Conservation (phyloP, 441 rosid genomes). For the Adansonia grandidieri region DNA sequence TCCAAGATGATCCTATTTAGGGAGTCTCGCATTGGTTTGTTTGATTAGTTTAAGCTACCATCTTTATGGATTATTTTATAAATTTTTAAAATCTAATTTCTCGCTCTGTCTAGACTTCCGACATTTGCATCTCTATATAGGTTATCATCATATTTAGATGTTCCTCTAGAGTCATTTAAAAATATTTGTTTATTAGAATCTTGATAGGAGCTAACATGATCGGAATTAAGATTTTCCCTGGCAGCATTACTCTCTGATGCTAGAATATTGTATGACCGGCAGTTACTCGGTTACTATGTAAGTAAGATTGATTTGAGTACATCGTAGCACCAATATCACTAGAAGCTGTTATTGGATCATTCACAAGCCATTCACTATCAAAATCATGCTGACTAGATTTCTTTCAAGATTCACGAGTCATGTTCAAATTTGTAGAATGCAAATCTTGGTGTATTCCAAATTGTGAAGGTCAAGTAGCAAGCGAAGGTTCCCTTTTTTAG, state of each 20-base stretch:
- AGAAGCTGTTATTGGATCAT: conserved; percentile 31
- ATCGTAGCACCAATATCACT: conserved; percentile 25
- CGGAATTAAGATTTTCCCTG: conserved; percentile 24
- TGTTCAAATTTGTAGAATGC: conserved; percentile 29
- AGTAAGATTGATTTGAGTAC: conserved; percentile 24
- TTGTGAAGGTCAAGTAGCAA: conserved; percentile 21
- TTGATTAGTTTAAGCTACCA: too few species aligned
- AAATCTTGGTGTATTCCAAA: conserved; percentile 24
- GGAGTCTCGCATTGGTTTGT: too few species aligned
- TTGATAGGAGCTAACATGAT: conserved; percentile 27
- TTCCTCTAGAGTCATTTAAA: conserved; percentile 29
- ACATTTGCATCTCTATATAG: conserved; percentile 18
- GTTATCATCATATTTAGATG: conserved; percentile 25
- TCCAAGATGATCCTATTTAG: too few species aligned
- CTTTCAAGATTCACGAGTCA: conserved; percentile 22
- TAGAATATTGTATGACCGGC: conserved; percentile 31
- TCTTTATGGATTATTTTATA: too few species aligned
- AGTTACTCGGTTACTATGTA: conserved; percentile 29
- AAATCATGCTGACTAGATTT: conserved; percentile 29
- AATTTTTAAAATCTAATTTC: too few species aligned
- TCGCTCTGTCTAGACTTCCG: too few species aligned
- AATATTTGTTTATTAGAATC: conserved; percentile 30
- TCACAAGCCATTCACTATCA: conserved; percentile 36
- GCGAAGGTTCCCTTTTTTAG: conserved; percentile 24
- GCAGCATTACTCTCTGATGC: conserved; percentile 32